Conservation (phyloP, 306 rosid species). For the Bauhinia variegata region DNA sequence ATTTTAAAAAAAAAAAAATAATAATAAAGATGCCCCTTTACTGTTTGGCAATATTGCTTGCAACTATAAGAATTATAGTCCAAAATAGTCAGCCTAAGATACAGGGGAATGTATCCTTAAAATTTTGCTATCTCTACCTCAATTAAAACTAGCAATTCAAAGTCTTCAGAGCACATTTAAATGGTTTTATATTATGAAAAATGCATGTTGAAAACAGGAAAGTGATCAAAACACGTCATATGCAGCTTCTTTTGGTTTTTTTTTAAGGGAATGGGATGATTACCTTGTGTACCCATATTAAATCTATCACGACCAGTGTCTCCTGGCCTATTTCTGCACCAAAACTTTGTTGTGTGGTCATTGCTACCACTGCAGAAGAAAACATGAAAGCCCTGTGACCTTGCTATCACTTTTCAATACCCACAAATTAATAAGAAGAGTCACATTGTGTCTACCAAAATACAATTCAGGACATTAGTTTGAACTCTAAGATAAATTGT, state of each 20-base stretch:
- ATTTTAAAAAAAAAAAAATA: slow-evolving; percentile 23
- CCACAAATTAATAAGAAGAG: slow-evolving; percentile 19
- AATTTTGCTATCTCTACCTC: too few species aligned
- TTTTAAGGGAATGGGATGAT: slow-evolving; percentile 25
- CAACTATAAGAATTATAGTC: too few species aligned
- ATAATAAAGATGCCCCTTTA: too few species aligned
- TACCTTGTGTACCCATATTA: slow-evolving; percentile 73
- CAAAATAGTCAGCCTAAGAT: too few species aligned
- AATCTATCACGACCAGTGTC: slow-evolving; percentile 84
- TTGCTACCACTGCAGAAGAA: slow-evolving; percentile 91
- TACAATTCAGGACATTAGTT: background rate
- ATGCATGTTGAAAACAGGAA: slow-evolving; percentile 14
- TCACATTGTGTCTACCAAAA: slow-evolving; percentile 12
- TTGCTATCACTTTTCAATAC: slow-evolving; percentile 8
- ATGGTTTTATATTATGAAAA: slow-evolving; percentile 8
- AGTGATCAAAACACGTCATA: slow-evolving; percentile 11
- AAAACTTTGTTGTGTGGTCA: slow-evolving; percentile 95
- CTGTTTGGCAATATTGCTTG: too few species aligned
- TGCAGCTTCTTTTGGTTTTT: background rate
- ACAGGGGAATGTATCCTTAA: too few species aligned
- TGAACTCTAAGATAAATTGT: background rate
- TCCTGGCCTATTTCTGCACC: slow-evolving; percentile 99
- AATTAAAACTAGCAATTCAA: too few species aligned
- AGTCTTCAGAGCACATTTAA: background rate
- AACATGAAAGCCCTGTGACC: slow-evolving; percentile 22